phyloP scores from a whole-genome alignment of 108 stramenopile genomes.

The Conticribra guillardii region DNA sequence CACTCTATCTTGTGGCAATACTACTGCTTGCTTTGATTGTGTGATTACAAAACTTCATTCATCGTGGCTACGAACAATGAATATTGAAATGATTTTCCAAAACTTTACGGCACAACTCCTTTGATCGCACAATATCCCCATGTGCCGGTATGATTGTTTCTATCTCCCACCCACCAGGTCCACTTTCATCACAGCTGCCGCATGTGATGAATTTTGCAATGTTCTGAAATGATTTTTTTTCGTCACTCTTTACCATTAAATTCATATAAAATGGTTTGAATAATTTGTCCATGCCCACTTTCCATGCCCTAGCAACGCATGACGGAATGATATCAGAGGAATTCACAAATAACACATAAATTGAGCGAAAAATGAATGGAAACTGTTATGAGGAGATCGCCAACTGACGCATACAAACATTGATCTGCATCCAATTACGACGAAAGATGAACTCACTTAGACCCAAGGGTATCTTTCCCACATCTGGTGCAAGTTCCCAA shows the following conservation, averaged over 20 bases:
- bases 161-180: constrained; percentile 78
- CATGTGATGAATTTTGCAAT: constrained; percentile 46
- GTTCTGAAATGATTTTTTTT: constrained; percentile 41
- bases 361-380: too few species aligned
- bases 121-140: constrained; percentile 83
- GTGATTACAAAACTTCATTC: too few species aligned
- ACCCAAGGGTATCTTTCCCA: constrained; percentile 70
- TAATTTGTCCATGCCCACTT: constrained; percentile 84
- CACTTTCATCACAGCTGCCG: constrained; percentile 13
- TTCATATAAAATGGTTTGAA: constrained; percentile 83
- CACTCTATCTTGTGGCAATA: too few species aligned
- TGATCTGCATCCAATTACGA: not conserved
- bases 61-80: constrained; percentile 2
- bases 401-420: not conserved
- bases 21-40: too few species aligned
- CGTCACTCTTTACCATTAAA: constrained; percentile 73
- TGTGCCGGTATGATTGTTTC: constrained; percentile 82
- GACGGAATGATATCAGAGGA: too few species aligned
- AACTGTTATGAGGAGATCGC: too few species aligned
- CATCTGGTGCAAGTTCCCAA: constrained; percentile 79
- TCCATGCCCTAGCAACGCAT: too few species aligned
- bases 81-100: constrained; percentile 61
- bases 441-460: constrained; percentile 15
- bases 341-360: too few species aligned
- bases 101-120: constrained; percentile 55